Evolutionary conservation across 768 basidiomycete species (phyloP).

Genomic region (Paxillus involutus): DNA sequence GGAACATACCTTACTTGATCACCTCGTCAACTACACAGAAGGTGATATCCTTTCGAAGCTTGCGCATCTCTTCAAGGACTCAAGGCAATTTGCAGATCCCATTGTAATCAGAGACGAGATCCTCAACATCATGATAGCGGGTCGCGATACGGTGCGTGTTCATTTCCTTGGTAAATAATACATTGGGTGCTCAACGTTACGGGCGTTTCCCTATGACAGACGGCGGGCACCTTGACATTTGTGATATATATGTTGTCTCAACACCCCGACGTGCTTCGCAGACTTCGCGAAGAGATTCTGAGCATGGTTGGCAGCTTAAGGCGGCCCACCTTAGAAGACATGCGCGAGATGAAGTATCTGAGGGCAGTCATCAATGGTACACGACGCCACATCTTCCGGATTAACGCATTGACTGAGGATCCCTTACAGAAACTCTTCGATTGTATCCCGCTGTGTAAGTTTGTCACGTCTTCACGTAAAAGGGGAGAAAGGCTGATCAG

Average conservation of each 20-base stretch:
- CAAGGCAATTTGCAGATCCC: slow-evolving; percentile 19
- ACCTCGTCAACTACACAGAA: slow-evolving; percentile 29
- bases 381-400: neutral
- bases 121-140: slow-evolving; percentile 38
- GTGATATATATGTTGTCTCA: slow-evolving; percentile 27
- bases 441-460: slow-evolving; percentile 32
- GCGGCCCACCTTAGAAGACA: slow-evolving; percentile 30
- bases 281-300: slow-evolving; percentile 32
- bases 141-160: slow-evolving; percentile 31
- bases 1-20: slow-evolving; percentile 30
- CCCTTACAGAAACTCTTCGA: slow-evolving; percentile 27
- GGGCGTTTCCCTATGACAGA: slow-evolving; percentile 13
- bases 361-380: slow-evolving; percentile 38
- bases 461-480: neutral
- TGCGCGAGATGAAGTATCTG: slow-evolving; percentile 40
- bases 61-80: neutral
- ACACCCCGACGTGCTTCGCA: slow-evolving; percentile 26
- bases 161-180: neutral
- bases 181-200: neutral
- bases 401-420: neutral
- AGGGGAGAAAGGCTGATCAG: neutral
- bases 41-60: slow-evolving; percentile 9
- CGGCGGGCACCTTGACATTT: slow-evolving; percentile 31
- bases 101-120: slow-evolving; percentile 34
- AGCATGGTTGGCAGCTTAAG: slow-evolving; percentile 24